phyloP scores from a whole-genome alignment of 768 basidiomycete genomes.

The Mycena indigotica region DNA sequence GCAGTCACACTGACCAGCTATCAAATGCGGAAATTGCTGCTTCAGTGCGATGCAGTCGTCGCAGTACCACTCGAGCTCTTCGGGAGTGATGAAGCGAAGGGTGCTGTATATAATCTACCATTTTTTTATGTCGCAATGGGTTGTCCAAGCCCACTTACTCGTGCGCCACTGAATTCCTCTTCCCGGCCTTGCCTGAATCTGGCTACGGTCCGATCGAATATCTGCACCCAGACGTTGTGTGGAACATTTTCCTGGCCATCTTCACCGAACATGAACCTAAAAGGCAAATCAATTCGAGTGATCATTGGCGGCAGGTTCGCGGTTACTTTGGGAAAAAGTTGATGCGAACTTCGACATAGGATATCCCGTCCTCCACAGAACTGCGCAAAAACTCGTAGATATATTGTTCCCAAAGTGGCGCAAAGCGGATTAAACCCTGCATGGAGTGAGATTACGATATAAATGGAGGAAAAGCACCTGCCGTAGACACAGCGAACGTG shows the following conservation, averaged over 20 bases:
- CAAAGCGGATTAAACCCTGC: conserved; percentile 50
- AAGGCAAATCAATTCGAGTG: conserved; percentile 1
- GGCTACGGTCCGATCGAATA: conserved; percentile 53
- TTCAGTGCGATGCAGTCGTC: conserved; percentile 77
- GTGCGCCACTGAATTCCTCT: conserved; percentile 68
- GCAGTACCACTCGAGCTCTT: conserved; percentile 65
- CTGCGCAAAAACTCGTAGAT: conserved; percentile 62
- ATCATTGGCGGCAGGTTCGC: background rate
- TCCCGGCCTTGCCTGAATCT: conserved; percentile 61
- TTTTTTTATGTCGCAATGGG: too few relatives aligned
- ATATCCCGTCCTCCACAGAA: conserved; percentile 71
- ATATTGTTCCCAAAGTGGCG: conserved; percentile 62
- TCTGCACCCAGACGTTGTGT: conserved; percentile 60
- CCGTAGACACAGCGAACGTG: conserved; percentile 52
- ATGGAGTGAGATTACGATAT: background rate
- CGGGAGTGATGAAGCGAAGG: conserved; percentile 53
- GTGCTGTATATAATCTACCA: conserved; percentile 72
- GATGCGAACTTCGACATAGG: conserved; percentile 68
- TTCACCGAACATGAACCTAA: conserved; percentile 56
- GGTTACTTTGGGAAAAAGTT: conserved; percentile 62
- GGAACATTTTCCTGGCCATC: conserved; percentile 60
- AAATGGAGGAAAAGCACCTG: conserved; percentile 24
- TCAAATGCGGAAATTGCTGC: conserved; percentile 71
- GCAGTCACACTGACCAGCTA: conserved; percentile 51
- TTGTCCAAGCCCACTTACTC: conserved; percentile 40